Base-by-base conservation (phyloP, 1,284 basidiomycete species). In the Boletus semigastroideus region DNA sequence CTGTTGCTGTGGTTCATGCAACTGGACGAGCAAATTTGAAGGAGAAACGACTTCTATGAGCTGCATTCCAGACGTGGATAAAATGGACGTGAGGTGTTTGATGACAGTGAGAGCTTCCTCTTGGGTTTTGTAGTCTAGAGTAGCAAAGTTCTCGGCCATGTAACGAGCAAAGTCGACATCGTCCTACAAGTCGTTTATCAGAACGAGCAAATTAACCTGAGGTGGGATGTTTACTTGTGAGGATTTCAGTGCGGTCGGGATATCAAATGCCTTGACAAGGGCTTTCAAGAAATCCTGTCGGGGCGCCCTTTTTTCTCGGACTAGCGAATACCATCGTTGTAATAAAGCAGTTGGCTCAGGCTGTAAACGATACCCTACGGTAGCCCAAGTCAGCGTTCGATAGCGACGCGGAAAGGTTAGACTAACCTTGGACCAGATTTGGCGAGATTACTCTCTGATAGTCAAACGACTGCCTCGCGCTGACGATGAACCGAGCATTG, bases 41-140 rank as follows among this genome's bases (percentile, higher is more conserved):
- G 88, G 88, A 3, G 86, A 86, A 13, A 90, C 62, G 12, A 75
- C 68, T 62, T 87, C 81, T 46, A 89, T 74, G 14, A 96, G 72
- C 59, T 94, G 92, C 74, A 88, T 85, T 20, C 94, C 94, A 3
- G 86, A 82, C 0, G 90, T 91, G 0, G 94, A 94, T 36, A 98
- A 74, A 11, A 92, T 79, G 12, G 79, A 77, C 5, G 90, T 94
- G 43, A 98, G 78, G 48, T 83, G 81, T 58, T 88, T 88, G 61
- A 98, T 82, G 17, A 98, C 85, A 0, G 87, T 83, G 52, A 98
- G 76, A 4, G 90, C 85, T 73, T 99, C 97, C 67, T 99, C 97
- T 63, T 90, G 86, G 1, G 90, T 90, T 74, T 94, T 97, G 76
- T 95, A 98, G 44, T 98, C 94, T 52, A 99, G 82, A 1, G 86